These are phyloP conservation scores for Hyphopichia fennica DNA, from an alignment of 1,139 yeast genomes.

Conservation along the genomic window DNA sequence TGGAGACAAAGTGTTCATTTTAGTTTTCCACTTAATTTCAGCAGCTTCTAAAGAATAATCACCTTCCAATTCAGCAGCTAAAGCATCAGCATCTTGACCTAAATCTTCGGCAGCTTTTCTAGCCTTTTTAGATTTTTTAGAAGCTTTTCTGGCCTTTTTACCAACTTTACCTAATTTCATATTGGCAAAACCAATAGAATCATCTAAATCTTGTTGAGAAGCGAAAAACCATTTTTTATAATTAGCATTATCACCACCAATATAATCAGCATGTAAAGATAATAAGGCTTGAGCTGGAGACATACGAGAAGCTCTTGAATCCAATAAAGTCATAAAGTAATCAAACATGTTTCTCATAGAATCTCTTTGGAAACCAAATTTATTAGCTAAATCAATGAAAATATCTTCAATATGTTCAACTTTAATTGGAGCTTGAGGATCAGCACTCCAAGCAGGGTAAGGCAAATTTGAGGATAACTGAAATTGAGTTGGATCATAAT, in stretches of 20 bases:
- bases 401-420: slow-evolving; percentile 91
- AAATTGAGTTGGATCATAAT: slow-evolving; percentile 66
- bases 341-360: slow-evolving; percentile 97
- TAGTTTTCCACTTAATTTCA: slow-evolving; percentile 52
- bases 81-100: slow-evolving; percentile 49
- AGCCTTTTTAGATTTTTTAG: slow-evolving; percentile 63
- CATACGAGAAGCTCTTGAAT: slow-evolving; percentile 95
- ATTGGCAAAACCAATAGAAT: slow-evolving; percentile 45
- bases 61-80: slow-evolving; percentile 81
- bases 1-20: slow-evolving; percentile 47
- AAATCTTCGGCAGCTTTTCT: slow-evolving; percentile 55
- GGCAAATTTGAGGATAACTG: slow-evolving; percentile 67
- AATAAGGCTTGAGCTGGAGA: slow-evolving; percentile 93
- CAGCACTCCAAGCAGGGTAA: slow-evolving; percentile 96
- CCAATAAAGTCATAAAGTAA: slow-evolving; percentile 89
- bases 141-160: slow-evolving; percentile 51
- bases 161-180: slow-evolving; percentile 76
- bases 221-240: slow-evolving; percentile 48
- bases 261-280: slow-evolving; percentile 93
- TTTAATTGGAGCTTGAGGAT: slow-evolving; percentile 74
- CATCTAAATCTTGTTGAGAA: slow-evolving; percentile 42
- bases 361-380: slow-evolving; percentile 97
- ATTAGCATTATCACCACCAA: slow-evolving; percentile 47
- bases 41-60: slow-evolving; percentile 66
- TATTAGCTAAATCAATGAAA: slow-evolving; percentile 83